Percentiles rank a stretch among this genome's conserved stretches.
These are phyloP conservation scores for Tephrocybe rancida DNA, from an alignment of 768 basidiomycete genomes.

Conservation along the genomic window DNA sequence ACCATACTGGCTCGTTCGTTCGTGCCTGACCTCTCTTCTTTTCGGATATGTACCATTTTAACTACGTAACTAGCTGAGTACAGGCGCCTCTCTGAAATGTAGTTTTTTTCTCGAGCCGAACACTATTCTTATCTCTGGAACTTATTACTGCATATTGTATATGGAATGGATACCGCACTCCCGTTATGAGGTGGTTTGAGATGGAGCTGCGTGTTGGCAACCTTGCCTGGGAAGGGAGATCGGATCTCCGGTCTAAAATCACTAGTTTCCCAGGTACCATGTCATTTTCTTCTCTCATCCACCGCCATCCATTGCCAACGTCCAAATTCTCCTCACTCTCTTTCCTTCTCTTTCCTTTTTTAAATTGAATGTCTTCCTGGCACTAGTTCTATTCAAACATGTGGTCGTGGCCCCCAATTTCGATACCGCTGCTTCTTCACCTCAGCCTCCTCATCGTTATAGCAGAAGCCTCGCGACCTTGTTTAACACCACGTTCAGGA, in stretches of 20 bases:
- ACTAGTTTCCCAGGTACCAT: not conserved
- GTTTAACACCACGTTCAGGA: slow-evolving; percentile 22
- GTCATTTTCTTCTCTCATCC: not conserved
- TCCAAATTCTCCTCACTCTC: not conserved
- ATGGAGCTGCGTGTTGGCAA: too few species aligned
- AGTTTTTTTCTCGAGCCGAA: slow-evolving; percentile 12
- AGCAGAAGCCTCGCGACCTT: slow-evolving; percentile 21
- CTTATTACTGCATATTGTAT: not conserved
- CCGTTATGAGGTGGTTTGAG: too few species aligned
- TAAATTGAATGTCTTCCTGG: slow-evolving; percentile 18
- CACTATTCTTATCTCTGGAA: not conserved
- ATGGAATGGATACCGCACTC: not conserved
- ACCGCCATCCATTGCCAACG: too few species aligned
- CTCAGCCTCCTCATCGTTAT: slow-evolving; percentile 14
- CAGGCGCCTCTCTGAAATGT: slow-evolving; percentile 24
- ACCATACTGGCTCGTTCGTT: slow-evolving; percentile 19
- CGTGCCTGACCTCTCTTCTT: slow-evolving; percentile 19
- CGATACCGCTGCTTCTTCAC: slow-evolving; percentile 5
- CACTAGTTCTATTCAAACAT: slow-evolving; percentile 1
- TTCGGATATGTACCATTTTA: slow-evolving; percentile 40
- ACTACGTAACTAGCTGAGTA: slow-evolving; percentile 25
- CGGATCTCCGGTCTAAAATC: too few species aligned
- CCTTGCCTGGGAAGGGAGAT: too few species aligned
- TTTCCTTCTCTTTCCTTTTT: not conserved
- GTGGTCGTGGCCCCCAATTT: slow-evolving; percentile 9